Base-by-base conservation (phyloP, 495 filamentous ascomycete species). In the Penicillium bialowiezense region DNA sequence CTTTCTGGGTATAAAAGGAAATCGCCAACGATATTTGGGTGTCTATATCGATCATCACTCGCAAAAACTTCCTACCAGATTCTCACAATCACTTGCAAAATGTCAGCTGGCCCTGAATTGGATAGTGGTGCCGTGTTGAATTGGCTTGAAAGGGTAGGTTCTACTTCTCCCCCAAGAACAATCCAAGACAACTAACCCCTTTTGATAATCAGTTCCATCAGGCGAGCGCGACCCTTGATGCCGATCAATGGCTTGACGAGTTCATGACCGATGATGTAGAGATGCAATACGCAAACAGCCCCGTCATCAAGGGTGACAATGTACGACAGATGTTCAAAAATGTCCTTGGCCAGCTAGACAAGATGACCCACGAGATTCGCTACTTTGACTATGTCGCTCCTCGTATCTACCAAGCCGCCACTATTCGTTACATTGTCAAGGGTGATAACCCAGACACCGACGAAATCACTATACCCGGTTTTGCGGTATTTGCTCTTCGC, bases 261-360 rank as follows among this genome's bases (percentile, higher is more conserved):
- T 51, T 51, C 23, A 51, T 51, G 48, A 51, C 48, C 33, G 48
- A 51, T 1, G 48, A 51, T 21, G 40, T 51, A 21, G 48, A 51
- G 23, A 28, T 51, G 48, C 40, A 51, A 44, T 51, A 51, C 32
- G 32, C 40, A 26, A 51, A 51, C 29, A 38, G 14, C 21, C 33
- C 48, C 23, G 48, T 51, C 32, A 51, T 44, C 31, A 44, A 44
- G 9, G 48, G 48, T 21, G 44, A 21, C 40, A 33, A 43, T 7
- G 48, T 51, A 15, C 39, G 48, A 40, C 39, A 51, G 48, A 51
- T 51, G 48, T 51, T 51, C 17, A 51, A 44, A 38, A 33, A 8
- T 6, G 40, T 38, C 20, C 39, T 51, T 20, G 40, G 48, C 23
- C 40, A 43, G 29, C 48, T 51, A 10, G 40, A 26, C 23, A 51